A percentile compares a stretch with the other conserved stretches of the same genome.
Evolutionary conservation across 345 rosid species (phyloP).

Genomic region (Sonneratia caseolaris): DNA sequence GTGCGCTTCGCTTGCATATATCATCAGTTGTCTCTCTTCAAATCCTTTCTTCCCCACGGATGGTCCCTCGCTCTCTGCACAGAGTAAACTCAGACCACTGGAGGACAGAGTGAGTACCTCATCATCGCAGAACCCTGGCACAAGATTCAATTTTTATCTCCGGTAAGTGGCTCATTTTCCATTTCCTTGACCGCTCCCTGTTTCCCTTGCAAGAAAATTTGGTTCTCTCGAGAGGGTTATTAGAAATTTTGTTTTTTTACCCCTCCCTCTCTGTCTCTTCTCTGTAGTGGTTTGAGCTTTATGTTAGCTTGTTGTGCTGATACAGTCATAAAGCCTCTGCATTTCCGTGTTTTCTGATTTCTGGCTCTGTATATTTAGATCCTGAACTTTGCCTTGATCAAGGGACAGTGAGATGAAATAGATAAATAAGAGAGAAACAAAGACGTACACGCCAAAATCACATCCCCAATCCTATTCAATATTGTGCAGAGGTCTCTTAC

Average conservation of each 20-base stretch:
- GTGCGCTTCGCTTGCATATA: not conserved
- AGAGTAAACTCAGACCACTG: not conserved
- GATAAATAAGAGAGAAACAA: not conserved
- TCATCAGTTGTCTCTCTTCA: not conserved
- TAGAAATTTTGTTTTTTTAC: not conserved
- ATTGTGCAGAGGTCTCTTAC: constrained; percentile 30
- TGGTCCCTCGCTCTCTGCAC: not conserved
- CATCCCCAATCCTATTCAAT: constrained; percentile 35
- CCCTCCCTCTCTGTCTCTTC: too few species aligned
- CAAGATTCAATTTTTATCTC: not conserved
- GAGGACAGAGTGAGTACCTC: not conserved
- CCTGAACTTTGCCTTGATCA: constrained; percentile 7
- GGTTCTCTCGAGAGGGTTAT: not conserved
- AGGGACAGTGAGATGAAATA: constrained; percentile 1
- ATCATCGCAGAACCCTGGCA: not conserved
- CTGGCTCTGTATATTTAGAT: not conserved
- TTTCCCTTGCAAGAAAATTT: not conserved
- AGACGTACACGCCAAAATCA: constrained; percentile 46
- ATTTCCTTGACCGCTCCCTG: not conserved
- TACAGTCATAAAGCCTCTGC: not conserved
- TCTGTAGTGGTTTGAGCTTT: not conserved
- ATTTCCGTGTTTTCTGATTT: not conserved
- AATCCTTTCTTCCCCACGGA: not conserved
- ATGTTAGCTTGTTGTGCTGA: not conserved
- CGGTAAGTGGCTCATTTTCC: not conserved